phyloP scores from a whole-genome alignment of 2,329 filamentous ascomycete genomes.

The Diaporthe sp. region DNA sequence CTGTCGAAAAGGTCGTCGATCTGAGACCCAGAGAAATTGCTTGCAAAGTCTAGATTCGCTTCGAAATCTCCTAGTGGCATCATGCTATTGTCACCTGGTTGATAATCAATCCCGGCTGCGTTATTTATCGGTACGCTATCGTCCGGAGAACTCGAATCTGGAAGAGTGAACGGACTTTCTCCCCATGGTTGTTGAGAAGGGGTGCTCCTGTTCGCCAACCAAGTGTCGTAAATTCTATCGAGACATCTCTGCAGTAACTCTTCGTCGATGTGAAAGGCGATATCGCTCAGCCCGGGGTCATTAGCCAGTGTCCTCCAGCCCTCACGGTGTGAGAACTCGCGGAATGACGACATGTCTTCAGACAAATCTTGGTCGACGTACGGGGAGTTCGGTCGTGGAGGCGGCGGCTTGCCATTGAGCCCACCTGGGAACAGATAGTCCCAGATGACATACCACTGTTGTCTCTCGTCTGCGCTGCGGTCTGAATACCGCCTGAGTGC shows the following conservation, averaged over 20 bases:
- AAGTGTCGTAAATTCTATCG: neutral
- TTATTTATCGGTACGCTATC: neutral
- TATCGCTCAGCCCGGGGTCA: neutral
- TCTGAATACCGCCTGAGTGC: conserved; percentile 3
- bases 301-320: neutral
- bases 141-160: neutral
- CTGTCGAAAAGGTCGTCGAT: neutral
- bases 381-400: conserved; percentile 28
- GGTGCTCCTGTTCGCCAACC: neutral
- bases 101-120: neutral
- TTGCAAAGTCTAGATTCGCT: no score
- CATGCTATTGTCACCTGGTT: neutral
- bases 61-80: neutral
- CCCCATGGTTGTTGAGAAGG: neutral
- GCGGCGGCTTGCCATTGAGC: conserved; percentile 17
- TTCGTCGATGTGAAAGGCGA: neutral
- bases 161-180: neutral
- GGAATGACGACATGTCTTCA: conserved; percentile 37
- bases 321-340: conserved; percentile 1
- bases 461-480: neutral
- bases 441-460: conserved; percentile 18
- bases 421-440: conserved; percentile 36
- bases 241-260: neutral
- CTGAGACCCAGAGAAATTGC: neutral
- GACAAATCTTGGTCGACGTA: conserved; percentile 31